Evolutionary conservation across 2,329 filamentous ascomycete species (phyloP), one percentile per base, ranked within the genome.

Genomic region (Sporothrix luriei): DNA sequence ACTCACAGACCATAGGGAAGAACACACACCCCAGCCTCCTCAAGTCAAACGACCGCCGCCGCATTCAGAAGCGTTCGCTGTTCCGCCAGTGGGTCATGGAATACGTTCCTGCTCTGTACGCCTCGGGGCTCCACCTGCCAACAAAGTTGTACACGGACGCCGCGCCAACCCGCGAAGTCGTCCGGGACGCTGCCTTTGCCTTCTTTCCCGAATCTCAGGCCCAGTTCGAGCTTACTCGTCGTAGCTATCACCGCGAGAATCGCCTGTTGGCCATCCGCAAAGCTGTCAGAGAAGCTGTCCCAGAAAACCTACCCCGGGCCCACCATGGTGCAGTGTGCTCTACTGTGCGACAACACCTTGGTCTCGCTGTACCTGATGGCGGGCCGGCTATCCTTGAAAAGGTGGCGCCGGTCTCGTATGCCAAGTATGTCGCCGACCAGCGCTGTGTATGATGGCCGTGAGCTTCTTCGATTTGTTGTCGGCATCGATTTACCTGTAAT

Each of bases 61-160:
- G 88, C 2, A 81, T 88, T 78, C 76, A 73, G 0, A 80, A 82
- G 52, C 84, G 91, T 0, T 82, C 84, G 0, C 81, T 88, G 38
- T 93, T 88, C 75, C 79, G 80, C 1, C 76, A 77, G 6, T 94
- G 90, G 84, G 76, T 89, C 4, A 82, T 89, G 1, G 85, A 88
- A 5, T 93, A 87, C 72, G 77, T 90, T n/a, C 87, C 88, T 75
- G 74, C 2, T 33, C 55, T 70, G 10, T 40, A 66, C 26, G 29
- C 21, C 14, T 24, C 0, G 70, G 81, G 29, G 79, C 79, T 0
- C 19, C 40, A 54, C 46, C 10, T 33, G 9, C 61, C 40, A 14
- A 33, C 59, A 11, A 29, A n/a, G 16, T 5, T 33, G 7, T n/a
- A 49, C 43, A 49, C 13, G 13, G 43, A 33, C 24, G 16, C 61